phyloP scores from a whole-genome alignment of 768 basidiomycete genomes.

The Tulasnella sp. region DNA sequence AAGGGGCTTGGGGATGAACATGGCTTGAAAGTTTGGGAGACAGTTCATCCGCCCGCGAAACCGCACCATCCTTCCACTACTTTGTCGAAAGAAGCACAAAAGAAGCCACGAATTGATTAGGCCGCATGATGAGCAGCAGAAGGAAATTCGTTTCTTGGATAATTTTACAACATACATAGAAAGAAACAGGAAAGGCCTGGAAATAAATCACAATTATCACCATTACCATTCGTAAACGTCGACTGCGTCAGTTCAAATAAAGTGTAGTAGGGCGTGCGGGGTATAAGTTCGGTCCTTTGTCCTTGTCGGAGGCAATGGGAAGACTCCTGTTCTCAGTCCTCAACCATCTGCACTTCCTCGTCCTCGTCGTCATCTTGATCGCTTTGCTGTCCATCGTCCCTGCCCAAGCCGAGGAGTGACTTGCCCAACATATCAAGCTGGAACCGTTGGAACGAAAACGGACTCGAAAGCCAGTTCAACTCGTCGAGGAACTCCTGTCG shows the following conservation, averaged over 20 bases:
- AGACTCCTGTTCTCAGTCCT: neutral
- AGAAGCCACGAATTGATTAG: neutral
- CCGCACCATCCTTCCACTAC: neutral
- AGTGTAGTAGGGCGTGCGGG: neutral
- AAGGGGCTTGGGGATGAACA: slow-evolving; percentile 35
- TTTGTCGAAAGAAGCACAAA: neutral
- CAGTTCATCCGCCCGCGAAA: neutral
- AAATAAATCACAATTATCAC: neutral
- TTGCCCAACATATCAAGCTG: slow-evolving; percentile 49
- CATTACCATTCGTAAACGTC: neutral
- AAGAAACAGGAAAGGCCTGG: neutral
- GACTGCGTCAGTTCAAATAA: neutral
- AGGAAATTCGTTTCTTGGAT: neutral
- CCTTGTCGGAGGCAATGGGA: neutral
- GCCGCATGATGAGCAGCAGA: too few species aligned
- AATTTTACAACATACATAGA: too few species aligned
- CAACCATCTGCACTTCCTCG: neutral
- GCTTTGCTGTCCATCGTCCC: slow-evolving; percentile 20
- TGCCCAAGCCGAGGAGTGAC: neutral
- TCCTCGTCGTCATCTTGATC: slow-evolving; percentile 25
- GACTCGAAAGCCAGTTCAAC: slow-evolving; percentile 47
- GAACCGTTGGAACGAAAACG: slow-evolving; percentile 56
- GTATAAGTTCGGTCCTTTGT: neutral
- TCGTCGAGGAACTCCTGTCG: slow-evolving; percentile 40
- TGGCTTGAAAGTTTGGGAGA: slow-evolving; percentile 29